A percentile compares a stretch with the other conserved stretches of the same genome.
Conservation (phyloP, 2,329 filamentous ascomycete genomes). For the Drechslerella stenobrocha region DNA sequence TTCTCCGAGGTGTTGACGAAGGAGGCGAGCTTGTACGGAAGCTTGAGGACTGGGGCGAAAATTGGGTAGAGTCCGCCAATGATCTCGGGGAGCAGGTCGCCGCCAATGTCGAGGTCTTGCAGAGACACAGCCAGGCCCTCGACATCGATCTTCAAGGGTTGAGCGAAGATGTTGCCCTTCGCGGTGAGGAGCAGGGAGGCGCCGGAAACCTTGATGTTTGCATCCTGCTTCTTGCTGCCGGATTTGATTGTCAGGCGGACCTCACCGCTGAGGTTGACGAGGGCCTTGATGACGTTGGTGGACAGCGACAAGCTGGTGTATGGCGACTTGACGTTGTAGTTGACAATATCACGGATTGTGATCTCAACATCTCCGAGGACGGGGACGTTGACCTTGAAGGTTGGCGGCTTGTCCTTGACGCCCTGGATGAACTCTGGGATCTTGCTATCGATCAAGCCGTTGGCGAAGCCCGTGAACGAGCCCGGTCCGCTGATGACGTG, state of each 20-base stretch:
- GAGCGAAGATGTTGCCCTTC: constrained; percentile 13
- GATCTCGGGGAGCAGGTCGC: constrained; percentile 31
- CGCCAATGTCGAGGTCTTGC: constrained; percentile 21
- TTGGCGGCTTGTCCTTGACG: constrained; percentile 27
- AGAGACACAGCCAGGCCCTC: constrained; percentile 18
- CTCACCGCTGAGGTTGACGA: constrained; percentile 25
- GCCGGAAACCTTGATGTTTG: constrained; percentile 23
- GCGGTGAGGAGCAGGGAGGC: constrained; percentile 17
- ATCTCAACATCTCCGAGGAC: constrained; percentile 15
- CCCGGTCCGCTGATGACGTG: constrained; percentile 30
- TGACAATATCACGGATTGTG: constrained; percentile 15
- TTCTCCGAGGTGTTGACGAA: constrained; percentile 39
- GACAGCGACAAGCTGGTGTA: constrained; percentile 39
- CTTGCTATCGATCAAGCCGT: constrained; percentile 33
- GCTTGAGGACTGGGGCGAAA: constrained; percentile 34
- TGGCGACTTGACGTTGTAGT: constrained; percentile 21
- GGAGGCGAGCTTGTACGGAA: constrained; percentile 38
- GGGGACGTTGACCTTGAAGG: constrained; percentile 4
- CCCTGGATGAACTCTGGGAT: constrained; percentile 13
- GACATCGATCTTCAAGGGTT: constrained; percentile 13
- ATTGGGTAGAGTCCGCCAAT: constrained; percentile 29
- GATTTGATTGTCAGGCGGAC: constrained; percentile 10
- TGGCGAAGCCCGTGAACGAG: constrained; percentile 23
- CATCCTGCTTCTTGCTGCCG: constrained; percentile 22
- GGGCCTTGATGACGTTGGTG: constrained; percentile 23